Evolutionary conservation across 2,329 filamentous ascomycete species (phyloP), one percentile per base, ranked within the genome.

Genomic region (Zymoseptoria ardabiliae): DNA sequence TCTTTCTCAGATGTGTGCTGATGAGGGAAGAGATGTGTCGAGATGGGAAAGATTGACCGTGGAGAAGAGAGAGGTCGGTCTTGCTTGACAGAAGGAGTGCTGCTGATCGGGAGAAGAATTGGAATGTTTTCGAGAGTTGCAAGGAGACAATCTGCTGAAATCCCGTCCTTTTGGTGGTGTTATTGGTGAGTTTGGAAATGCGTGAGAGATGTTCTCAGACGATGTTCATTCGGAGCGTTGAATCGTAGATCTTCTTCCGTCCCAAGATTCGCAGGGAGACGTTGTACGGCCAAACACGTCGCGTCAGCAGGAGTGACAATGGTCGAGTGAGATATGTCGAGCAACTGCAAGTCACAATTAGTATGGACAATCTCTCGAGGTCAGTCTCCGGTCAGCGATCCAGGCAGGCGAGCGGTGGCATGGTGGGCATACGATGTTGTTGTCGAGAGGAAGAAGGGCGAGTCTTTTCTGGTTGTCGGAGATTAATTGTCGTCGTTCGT

Each of bases 121-220:
- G 61, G 60, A 55, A 25, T 35, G 22, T n/a, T 20, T 54, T 53
- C 53, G 55, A n/a, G 13, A 55, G 22, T 41, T 58, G 57, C 45
- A 61, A 63, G 49, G 61, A 63, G 61, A 63, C 57, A 65, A 45
- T 50, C 28, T 58, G 57, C 52, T 52, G 55, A 51, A 53, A 48
- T 25, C 11, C 28, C 45, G 61, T 50, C 58, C 58, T 58, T 61
- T 62, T 25, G 30, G 41, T 41, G 54, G 35, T 45, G 35, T 45
- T 13, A 11, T n/a, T 45, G 35, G 4, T n/a, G 35, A 45, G 17
- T 45, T 3, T n/a, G 11, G 35, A n/a, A 45, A 13, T 7, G 17
- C 2, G 35, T 45, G 35, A 41, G 35, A 41, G 8, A 9, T 28
- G 25, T 28, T 28, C 25, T 41, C 35, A 41, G 35, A 41, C 17